Percentiles rank a stretch among this genome's conserved stretches.
Evolutionary conservation across 352 stramenopile species (phyloP).

Genomic region (Hyaloperonospora arabidopsidis): DNA sequence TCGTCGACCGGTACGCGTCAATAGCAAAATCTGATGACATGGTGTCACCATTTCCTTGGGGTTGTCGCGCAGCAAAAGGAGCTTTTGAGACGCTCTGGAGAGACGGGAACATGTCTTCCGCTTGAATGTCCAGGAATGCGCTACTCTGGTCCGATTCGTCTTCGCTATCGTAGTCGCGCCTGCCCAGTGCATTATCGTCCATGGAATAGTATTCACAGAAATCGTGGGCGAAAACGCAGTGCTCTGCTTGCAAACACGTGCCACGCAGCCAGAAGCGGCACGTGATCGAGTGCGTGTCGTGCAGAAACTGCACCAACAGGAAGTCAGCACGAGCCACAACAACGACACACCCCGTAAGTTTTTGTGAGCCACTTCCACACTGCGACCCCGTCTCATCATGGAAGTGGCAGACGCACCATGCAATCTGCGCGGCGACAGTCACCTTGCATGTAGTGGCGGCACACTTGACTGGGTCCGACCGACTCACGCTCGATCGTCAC

Average conservation of each 20-base stretch:
- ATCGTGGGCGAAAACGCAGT: constrained; percentile 79
- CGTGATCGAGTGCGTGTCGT: constrained; percentile 76
- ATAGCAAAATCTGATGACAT: constrained; percentile 5
- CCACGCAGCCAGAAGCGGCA: constrained; percentile 82
- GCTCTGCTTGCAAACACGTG: constrained; percentile 64
- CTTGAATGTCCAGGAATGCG: constrained; percentile 45
- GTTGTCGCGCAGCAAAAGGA: constrained; percentile 7
- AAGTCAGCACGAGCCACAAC: constrained; percentile 20
- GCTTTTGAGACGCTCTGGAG: constrained; percentile 31
- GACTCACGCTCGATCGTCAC: constrained; percentile 65
- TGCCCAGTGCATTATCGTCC: constrained; percentile 31
- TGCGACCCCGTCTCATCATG: constrained; percentile 7
- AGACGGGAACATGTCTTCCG: constrained; percentile 76
- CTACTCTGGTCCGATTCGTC: constrained; percentile 53
- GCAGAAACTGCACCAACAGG: constrained; percentile 57
- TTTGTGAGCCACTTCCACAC: constrained; percentile 14
- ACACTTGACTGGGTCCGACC: constrained; percentile 66
- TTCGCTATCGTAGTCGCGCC: constrained; percentile 71
- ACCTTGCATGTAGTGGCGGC: constrained; percentile 71
- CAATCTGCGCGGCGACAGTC: constrained; percentile 79
- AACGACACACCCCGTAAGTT: constrained; percentile 21
- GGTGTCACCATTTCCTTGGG: constrained; percentile 4
- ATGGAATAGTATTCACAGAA: constrained; percentile 70
- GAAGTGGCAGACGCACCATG: constrained; percentile 52
- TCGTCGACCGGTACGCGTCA: constrained; percentile 18